Evolutionary conservation across 2,329 filamentous ascomycete genomes (phyloP).

Genomic region (Aspergillus sp.): DNA sequence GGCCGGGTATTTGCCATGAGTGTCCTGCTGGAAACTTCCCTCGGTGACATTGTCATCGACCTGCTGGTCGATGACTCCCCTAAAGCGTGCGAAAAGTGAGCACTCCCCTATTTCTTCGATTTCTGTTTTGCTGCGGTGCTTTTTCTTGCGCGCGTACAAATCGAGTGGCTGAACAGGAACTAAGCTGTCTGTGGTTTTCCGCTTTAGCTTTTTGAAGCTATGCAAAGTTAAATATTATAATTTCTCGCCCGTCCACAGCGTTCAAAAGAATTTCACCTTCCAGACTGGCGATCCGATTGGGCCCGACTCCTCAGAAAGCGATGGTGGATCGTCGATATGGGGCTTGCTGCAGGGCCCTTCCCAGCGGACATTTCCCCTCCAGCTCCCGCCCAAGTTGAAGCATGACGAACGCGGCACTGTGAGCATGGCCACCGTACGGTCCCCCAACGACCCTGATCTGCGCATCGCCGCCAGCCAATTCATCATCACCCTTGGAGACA

Average conservation of each 20-base stretch:
- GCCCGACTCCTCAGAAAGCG: slow-evolving; percentile 77
- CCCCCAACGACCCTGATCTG: slow-evolving; percentile 73
- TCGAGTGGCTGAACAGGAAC: slow-evolving; percentile 58
- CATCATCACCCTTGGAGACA: slow-evolving; percentile 84
- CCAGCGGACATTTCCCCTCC: slow-evolving; percentile 77
- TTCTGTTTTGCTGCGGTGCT: not conserved
- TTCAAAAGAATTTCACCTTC: slow-evolving; percentile 95
- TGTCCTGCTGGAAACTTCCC: slow-evolving; percentile 87
- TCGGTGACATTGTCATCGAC: slow-evolving; percentile 93
- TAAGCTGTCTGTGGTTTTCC: slow-evolving; percentile 49
- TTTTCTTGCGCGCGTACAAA: slow-evolving; percentile 25
- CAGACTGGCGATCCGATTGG: slow-evolving; percentile 94
- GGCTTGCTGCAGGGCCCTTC: slow-evolving; percentile 70
- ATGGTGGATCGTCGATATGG: slow-evolving; percentile 95
- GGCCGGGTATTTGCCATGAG: slow-evolving; percentile 64
- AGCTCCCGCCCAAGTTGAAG: slow-evolving; percentile 83
- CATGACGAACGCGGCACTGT: slow-evolving; percentile 88
- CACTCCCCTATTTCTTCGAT: slow-evolving; percentile 23
- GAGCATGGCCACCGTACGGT: slow-evolving; percentile 92
- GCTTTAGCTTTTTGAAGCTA: slow-evolving; percentile 86
- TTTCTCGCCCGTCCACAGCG: slow-evolving; percentile 85
- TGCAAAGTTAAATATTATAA: slow-evolving; percentile 99
- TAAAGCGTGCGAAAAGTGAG: slow-evolving; percentile 92
- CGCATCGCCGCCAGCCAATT: slow-evolving; percentile 89
- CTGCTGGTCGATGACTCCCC: slow-evolving; percentile 86